Evolutionary conservation across 2,329 filamentous ascomycete species (phyloP), one percentile per base, ranked within the genome.

Genomic region (Aspergillus sp.): DNA sequence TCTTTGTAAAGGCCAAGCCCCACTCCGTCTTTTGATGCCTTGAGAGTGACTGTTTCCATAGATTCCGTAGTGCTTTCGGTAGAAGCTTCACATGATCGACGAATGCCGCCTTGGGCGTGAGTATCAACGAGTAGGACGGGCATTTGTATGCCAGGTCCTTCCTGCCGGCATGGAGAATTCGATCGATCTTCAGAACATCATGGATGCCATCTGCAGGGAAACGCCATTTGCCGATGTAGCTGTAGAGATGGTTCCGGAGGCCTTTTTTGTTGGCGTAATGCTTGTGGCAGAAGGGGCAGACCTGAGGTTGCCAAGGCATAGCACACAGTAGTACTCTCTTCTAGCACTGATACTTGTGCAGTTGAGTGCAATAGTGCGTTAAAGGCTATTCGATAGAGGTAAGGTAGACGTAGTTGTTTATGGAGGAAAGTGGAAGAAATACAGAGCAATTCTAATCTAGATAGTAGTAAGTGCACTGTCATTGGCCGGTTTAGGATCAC

Each of bases 191-290:
- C 42, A 53, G 43, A 36, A 52, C 52, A 33, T 56, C 50, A 27
- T 56, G 52, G 10, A 51, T 8, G 2, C 52, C 52, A 38, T 56
- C 53, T 28, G 50, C 50, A 6, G 50, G 53, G 26, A 54, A 5
- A 7, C 48, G 48, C 45, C 36, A 47, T 34, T 26, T 8, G 8
- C 40, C 44, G 8, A 39, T 48, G 42, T 54, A 56, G 29, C 42
- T 7, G 3, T 5, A 10, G 10, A 54, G 36, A 36, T 56, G 53
- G 0, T 48, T 46, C 3, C 27, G 7, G 28, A 54, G 35, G 4
- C 19, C 43, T 10, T 9, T 43, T 44, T 50, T 51, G 41, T 48
- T 50, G 28, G 28, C 46, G 28, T 51, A 54, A 39, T 30, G 7
- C n/a, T 52, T 51, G 7, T 42, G 33, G 29, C 52, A 55, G 45